Evolutionary conservation across 257 asterid species (phyloP), one percentile per base, ranked within the genome.

Genomic region (Avicennia marina): DNA sequence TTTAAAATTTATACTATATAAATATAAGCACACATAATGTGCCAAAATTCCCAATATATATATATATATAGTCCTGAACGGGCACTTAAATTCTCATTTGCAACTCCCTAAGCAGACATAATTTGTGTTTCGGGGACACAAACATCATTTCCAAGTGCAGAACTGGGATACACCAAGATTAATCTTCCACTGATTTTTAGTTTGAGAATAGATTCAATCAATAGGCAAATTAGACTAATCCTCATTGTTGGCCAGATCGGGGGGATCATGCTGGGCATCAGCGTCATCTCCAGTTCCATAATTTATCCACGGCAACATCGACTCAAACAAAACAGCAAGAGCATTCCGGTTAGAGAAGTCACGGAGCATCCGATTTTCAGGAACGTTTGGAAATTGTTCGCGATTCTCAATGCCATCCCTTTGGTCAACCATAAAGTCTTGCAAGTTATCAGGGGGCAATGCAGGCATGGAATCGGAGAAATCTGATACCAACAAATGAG

Each of bases 371-470:
- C 63, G 76, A 18, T 58, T 73, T 38, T 56, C 70, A 36, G 71
- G 78, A 18, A 63, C 50, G 61, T 66, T 63, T 45, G 50, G 62
- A 27, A 56, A 62, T 25, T 67, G 80, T 20, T 64, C 77, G 31
- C 64, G 76, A 24, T 71, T 73, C 50, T 72, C 82, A n/a, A 68
- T 34, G 43, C 67, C 94, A 55, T 72, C 79, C 74, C 90, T 81
- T 18, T 76, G 89, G 55, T 81, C 89, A 24, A 76, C 85, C 49
- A 85, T 72, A 58, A 91, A 85, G 24, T 87, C 83, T 44, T 90
- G 98, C 81, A 87, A 65, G 75, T 84, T 74, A 38, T 87, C 98
- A 24, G 96, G 96, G n/a, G 98, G 96, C 93, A 91, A 69, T 21
- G 95, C 81, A 15, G 95, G 88, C 68, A 74, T 69, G 4, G 93